Conservation (phyloP, 495 filamentous ascomycete species). For the Penicillium paradoxum region DNA sequence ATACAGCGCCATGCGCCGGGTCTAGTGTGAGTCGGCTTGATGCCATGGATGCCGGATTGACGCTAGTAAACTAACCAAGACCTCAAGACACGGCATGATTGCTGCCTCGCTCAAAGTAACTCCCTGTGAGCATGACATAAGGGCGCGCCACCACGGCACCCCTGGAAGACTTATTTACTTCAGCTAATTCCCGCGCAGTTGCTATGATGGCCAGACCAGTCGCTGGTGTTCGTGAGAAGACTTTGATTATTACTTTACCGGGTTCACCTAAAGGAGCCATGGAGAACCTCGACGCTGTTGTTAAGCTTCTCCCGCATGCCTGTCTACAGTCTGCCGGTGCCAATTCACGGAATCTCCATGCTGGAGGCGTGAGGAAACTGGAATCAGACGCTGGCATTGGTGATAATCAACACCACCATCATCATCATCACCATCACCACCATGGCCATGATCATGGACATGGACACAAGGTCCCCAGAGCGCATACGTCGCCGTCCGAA, state of each 20-base stretch:
- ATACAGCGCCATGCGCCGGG: slow-evolving; percentile 86
- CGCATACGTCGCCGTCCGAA: slow-evolving; percentile 62
- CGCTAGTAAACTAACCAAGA: slow-evolving; percentile 24
- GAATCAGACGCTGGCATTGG: slow-evolving; percentile 75
- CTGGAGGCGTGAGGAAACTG: slow-evolving; percentile 74
- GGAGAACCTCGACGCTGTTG: slow-evolving; percentile 88
- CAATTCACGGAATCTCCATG: slow-evolving; percentile 75
- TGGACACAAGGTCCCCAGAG: slow-evolving; percentile 60
- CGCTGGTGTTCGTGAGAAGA: slow-evolving; percentile 78
- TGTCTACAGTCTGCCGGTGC: slow-evolving; percentile 82
- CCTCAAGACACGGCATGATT: slow-evolving; percentile 80
- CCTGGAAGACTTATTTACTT: slow-evolving; percentile 12
- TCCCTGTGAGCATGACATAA: slow-evolving; percentile 62
- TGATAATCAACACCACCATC: slow-evolving; percentile 44
- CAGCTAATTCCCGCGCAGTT: slow-evolving; percentile 48
- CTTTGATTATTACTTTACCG: slow-evolving; percentile 84
- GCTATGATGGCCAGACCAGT: slow-evolving; percentile 97
- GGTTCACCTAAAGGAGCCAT: slow-evolving; percentile 95
- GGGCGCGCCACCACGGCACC: slow-evolving; percentile 2
- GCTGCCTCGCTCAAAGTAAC: slow-evolving; percentile 78
- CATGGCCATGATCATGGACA: slow-evolving; percentile 57
- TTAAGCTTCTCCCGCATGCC: slow-evolving; percentile 88
- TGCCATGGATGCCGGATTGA: background rate
- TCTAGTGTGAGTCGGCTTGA: slow-evolving; percentile 58
- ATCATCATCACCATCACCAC: slow-evolving; percentile 49